These are phyloP conservation scores for Colletotrichum graminicola DNA, from an alignment of 2,329 filamentous ascomycete species.

Conservation along the genomic window DNA sequence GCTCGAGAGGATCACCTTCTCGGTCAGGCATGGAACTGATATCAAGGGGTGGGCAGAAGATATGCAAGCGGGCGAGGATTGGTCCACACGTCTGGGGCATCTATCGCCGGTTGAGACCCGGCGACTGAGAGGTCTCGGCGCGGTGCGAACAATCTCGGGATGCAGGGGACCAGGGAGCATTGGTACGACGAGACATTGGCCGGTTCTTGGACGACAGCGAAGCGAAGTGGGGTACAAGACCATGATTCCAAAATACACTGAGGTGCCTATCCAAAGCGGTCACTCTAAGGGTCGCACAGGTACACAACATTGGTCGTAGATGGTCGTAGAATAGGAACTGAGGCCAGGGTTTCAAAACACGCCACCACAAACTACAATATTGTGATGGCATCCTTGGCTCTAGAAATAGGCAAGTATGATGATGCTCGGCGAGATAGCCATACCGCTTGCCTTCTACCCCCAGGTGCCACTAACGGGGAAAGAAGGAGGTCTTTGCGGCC, in stretches of 20 bases:
- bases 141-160: constrained; percentile 2
- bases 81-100: constrained; percentile 7
- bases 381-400: constrained; percentile 11
- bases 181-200: not conserved
- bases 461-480: too few species aligned
- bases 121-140: constrained; percentile 22
- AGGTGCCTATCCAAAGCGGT: too few species aligned
- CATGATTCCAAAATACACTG: too few species aligned
- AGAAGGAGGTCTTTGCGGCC: too few species aligned
- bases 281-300: too few species aligned
- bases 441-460: not conserved
- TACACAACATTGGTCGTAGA: too few species aligned
- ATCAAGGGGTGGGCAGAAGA: constrained; percentile 30
- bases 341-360: not conserved
- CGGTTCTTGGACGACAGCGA: constrained; percentile 1
- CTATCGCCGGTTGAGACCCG: constrained; percentile 21
- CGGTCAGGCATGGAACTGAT: constrained; percentile 40
- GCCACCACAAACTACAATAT: not conserved
- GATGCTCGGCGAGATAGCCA: not conserved
- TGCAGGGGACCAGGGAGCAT: not conserved
- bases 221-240: constrained; percentile 11
- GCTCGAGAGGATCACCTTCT: constrained; percentile 39
- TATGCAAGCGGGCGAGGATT: constrained; percentile 34
- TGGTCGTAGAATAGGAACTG: too few species aligned
- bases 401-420: not conserved